Conservation (phyloP, 495 filamentous ascomycete species). For the Podospora bellae-mahoneyi region DNA sequence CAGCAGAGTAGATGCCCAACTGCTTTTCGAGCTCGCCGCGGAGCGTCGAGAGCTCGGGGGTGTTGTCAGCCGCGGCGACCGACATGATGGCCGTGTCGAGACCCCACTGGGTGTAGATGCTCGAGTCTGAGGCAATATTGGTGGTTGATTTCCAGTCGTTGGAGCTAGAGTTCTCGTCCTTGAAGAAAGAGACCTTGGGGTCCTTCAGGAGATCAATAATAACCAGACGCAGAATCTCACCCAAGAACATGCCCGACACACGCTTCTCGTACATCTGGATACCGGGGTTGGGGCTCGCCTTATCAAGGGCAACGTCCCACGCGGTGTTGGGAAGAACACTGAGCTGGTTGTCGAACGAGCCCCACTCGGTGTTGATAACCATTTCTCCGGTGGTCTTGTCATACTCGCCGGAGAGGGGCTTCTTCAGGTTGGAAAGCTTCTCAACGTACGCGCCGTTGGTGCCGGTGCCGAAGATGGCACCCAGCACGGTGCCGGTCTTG, state of each 20-base stretch:
- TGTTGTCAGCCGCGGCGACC: constrained; percentile 71
- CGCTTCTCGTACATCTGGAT: constrained; percentile 99
- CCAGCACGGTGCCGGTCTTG: constrained; percentile 79
- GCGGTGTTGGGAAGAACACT: constrained; percentile 79
- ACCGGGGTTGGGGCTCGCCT: constrained; percentile 81
- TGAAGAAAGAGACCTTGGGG: constrained; percentile 61
- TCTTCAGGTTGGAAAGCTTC: constrained; percentile 65
- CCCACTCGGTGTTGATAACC: constrained; percentile 99
- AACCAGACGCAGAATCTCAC: constrained; percentile 82
- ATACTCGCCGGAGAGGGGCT: constrained; percentile 62
- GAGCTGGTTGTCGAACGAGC: constrained; percentile 92
- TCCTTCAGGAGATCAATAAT: constrained; percentile 65
- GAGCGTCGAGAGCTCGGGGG: constrained; percentile 57
- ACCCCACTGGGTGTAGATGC: constrained; percentile 78
- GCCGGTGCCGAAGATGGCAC: constrained; percentile 91
- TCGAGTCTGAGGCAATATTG: constrained; percentile 57
- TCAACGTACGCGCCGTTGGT: constrained; percentile 94
- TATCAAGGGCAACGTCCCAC: constrained; percentile 78
- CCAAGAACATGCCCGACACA: constrained; percentile 96
- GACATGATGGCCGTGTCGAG: constrained; percentile 86
- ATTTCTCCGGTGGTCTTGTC: constrained; percentile 85
- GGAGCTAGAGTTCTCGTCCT: constrained; percentile 57
- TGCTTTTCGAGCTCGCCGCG: constrained; percentile 73
- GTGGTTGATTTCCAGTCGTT: constrained; percentile 68
- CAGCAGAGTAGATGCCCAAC: constrained; percentile 67